Conservation (phyloP, 371 early-diverging fungal species). For the Mortierella sp. region DNA sequence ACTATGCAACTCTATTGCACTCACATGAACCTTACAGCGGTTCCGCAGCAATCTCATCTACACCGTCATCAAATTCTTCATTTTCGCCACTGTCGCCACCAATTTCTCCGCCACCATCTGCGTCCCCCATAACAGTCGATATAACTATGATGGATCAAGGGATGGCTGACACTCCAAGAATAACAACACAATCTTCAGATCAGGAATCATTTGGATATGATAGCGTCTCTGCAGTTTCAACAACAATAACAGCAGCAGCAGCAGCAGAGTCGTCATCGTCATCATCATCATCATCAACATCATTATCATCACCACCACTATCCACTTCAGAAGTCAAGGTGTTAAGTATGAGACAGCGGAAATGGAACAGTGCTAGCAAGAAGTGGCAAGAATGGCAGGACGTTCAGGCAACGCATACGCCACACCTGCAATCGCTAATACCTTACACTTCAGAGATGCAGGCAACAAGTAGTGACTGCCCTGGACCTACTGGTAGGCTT, state of each 20-base stretch:
- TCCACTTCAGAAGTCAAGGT: conserved; percentile 15
- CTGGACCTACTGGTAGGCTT: conserved; percentile 1
- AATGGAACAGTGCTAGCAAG: conserved; percentile 50
- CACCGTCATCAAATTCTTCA: neutral
- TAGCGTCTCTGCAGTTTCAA: neutral
- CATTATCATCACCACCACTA: neutral
- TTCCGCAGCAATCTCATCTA: neutral
- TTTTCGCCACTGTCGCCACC: conserved; percentile 30
- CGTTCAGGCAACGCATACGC: conserved; percentile 39
- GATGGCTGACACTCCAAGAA: neutral
- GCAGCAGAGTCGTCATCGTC: neutral
- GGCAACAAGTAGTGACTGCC: neutral
- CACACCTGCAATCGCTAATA: conserved; percentile 2
- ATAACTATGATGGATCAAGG: conserved; percentile 26
- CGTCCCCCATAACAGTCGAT: conserved; percentile 1
- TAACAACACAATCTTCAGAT: no score
- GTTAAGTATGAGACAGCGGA: conserved; percentile 45
- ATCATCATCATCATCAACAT: neutral
- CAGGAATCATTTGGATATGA: no score
- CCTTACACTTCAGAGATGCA: neutral
- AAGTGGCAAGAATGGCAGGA: conserved; percentile 58
- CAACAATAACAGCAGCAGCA: neutral
- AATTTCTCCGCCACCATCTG: conserved; percentile 11
- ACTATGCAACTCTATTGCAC: neutral
- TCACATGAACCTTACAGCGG: neutral